Evolutionary conservation across 306 rosid genomes (phyloP), one percentile per base, ranked within the genome.

Genomic region (Dalbergia cultrata): DNA sequence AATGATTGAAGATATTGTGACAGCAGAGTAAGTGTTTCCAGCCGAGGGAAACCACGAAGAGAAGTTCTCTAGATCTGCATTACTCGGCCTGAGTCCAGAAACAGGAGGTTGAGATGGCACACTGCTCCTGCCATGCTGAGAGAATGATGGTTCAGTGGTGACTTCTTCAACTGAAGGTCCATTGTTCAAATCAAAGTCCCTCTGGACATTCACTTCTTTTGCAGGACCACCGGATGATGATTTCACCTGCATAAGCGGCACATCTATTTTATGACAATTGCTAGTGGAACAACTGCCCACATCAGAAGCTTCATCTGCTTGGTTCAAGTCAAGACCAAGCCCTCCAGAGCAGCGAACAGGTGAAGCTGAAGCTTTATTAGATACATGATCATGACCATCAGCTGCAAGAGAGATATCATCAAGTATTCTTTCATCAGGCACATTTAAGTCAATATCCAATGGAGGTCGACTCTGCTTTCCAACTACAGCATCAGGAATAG

Each of bases 241-340:
- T 69, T 78, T 86, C 64, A 61, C 78, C 74, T 65, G 86, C 83
- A 53, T 49, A 82, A 67, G 44, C 11, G 83, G 83, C 54, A 71
- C 65, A 31, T 88, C 91, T 34, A 82, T 61, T 83, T 73, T 85
- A 43, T 22, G 70, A 68, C 74, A 66, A 67, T 47, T 86, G 79
- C 84, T 85, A 18, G 64, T 33, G 52, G 77, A 85, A 82, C 72
- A 81, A 81, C 75, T 77, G 66, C 87, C 89, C 67, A 72, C 49
- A 35, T 92, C 95, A 56, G 95, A 82, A 80, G 82, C 84, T 47
- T 85, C 95, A 49, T 83, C 93, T 45, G 76, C 79, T 77, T 67
- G 80, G 79, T 92, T 92, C 70, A 92, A 86, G 83, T 92, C 97
- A 83, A 92, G 97, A 85, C 80, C 95, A 80, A 88, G 87, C 18